These are phyloP conservation scores for Rhodamnia rubescens DNA, from an alignment of 345 rosid species.

Conservation along the genomic window DNA sequence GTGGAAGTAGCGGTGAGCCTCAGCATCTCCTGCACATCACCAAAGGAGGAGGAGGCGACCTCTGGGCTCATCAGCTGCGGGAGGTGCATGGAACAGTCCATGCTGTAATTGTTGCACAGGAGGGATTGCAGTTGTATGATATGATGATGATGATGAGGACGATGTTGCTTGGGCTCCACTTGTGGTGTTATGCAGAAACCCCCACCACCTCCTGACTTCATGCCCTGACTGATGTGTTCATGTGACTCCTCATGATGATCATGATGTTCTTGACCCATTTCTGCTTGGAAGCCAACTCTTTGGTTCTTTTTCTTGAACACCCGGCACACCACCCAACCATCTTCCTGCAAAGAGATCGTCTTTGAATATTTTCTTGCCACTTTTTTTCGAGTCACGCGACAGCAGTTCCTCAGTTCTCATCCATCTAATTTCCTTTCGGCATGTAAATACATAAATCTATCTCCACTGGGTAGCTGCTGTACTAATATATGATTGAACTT, in stretches of 20 bases:
- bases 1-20: constrained; percentile 35
- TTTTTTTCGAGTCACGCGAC: neutral
- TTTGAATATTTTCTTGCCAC: neutral
- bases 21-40: constrained; percentile 58
- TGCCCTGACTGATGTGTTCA: neutral
- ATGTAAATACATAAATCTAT: neutral
- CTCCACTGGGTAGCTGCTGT: neutral
- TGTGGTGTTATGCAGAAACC: neutral
- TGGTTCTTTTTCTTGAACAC: constrained; percentile 76
- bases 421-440: neutral
- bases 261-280: constrained; percentile 22
- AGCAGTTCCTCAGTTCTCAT: neutral
- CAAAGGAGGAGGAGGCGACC: constrained; percentile 25
- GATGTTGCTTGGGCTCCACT: constrained; percentile 7
- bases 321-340: constrained; percentile 60
- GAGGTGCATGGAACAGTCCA: constrained; percentile 44
- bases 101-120: neutral
- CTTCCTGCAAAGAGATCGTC: constrained; percentile 35
- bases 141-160: constrained; percentile 2
- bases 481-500: neutral
- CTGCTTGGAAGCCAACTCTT: constrained; percentile 39
- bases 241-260: constrained; percentile 3
- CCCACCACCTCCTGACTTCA: neutral
- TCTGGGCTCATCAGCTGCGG: constrained; percentile 81
- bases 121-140: constrained; percentile 11